Percentiles rank a stretch among this genome's conserved stretches.
Conservation (phyloP, 176 grass and related monocot species). For the Pontederia paniculata region DNA sequence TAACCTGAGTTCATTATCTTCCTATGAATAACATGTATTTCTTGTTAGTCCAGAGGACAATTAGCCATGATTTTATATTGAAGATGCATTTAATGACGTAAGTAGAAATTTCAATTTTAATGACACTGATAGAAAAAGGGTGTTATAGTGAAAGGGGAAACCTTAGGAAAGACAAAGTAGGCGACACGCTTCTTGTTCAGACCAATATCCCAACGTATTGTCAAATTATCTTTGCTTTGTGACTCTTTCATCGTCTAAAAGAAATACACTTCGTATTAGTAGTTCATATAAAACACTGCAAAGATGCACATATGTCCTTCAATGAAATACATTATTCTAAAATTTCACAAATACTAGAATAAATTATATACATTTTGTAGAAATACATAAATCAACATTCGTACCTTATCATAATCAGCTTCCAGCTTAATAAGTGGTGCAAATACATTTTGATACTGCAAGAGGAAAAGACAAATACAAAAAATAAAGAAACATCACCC, state of each 20-base stretch:
- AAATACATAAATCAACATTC: background rate
- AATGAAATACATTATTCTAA: too few species aligned
- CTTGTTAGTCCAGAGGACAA: conserved; percentile 5
- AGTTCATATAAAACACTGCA: background rate
- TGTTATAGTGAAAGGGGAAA: conserved; percentile 12
- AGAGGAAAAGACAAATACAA: background rate
- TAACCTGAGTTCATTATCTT: conserved; percentile 99
- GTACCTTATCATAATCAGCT: conserved; percentile 99
- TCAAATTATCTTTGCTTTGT: conserved; percentile 97
- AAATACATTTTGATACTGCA: conserved; percentile 99
- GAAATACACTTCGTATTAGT: background rate
- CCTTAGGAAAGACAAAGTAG: conserved; percentile 99
- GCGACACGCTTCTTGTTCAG: conserved; percentile 97
- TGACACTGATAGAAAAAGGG: background rate
- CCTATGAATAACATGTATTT: conserved; percentile 37
- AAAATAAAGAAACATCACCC: too few species aligned
- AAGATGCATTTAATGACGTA: too few species aligned
- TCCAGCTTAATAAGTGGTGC: conserved; percentile 96
- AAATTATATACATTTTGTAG: too few species aligned
- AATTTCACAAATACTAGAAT: too few species aligned
- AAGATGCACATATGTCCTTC: too few species aligned
- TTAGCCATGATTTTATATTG: background rate
- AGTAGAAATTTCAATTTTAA: background rate
- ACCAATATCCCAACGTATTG: conserved; percentile 92
- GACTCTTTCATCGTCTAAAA: conserved; percentile 99